Percentiles rank a stretch among this genome's conserved stretches.
Conservation (phyloP, 768 basidiomycete genomes). For the Phaeotremella skinneri region DNA sequence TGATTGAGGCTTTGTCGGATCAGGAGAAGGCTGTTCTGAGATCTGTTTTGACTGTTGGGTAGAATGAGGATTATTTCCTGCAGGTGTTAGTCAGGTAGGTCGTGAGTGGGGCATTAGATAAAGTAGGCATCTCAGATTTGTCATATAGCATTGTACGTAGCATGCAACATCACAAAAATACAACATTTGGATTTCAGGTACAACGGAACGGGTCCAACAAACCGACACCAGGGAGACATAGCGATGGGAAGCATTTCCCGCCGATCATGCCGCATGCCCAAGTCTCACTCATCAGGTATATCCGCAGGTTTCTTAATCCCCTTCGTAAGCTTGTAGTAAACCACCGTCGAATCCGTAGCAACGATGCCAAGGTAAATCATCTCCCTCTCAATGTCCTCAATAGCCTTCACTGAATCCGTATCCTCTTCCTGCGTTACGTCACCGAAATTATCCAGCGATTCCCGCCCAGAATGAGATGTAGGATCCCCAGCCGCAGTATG, state of each 20-base stretch:
- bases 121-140: too few relatives aligned
- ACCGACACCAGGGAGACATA: too few relatives aligned
- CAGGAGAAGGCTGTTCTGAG: conserved; percentile 47
- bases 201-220: too few relatives aligned
- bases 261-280: too few relatives aligned
- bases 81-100: too few relatives aligned
- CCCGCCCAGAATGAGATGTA: conserved; percentile 7
- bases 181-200: too few relatives aligned
- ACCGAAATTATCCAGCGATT: conserved; percentile 1
- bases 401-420: conserved; percentile 2
- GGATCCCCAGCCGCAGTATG: too few relatives aligned
- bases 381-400: conserved; percentile 33
- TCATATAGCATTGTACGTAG: neutral
- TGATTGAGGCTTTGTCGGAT: conserved; percentile 42
- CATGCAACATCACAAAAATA: too few relatives aligned
- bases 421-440: conserved; percentile 8
- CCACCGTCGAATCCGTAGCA: conserved; percentile 46
- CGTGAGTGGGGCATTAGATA: too few relatives aligned
- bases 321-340: conserved; percentile 49
- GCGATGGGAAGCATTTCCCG: too few relatives aligned
- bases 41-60: conserved; percentile 34
- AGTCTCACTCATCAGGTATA: conserved; percentile 47
- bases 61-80: neutral
- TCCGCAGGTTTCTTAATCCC: conserved; percentile 51
- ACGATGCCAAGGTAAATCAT: conserved; percentile 47